A percentile compares a stretch with the other conserved stretches of the same genome.
Evolutionary conservation across 345 rosid genomes (phyloP).

Genomic region (Lepidium didymum): DNA sequence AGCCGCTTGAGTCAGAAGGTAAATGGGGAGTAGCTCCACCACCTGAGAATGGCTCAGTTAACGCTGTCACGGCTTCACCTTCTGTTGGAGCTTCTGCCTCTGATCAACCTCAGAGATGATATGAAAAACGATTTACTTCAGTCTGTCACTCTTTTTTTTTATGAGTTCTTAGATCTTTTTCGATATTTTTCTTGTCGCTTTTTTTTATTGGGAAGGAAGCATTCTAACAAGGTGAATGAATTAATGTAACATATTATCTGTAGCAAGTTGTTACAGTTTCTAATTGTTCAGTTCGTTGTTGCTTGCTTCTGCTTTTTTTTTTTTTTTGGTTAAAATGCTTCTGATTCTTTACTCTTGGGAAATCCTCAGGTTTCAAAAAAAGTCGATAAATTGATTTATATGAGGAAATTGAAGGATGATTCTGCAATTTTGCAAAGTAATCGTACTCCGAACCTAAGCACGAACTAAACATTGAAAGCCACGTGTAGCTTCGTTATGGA

Average conservation of each 20-base stretch:
- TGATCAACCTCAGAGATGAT: constrained; percentile 80
- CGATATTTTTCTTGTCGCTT: too few relatives aligned
- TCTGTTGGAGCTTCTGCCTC: constrained; percentile 70
- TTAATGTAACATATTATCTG: constrained; percentile 19
- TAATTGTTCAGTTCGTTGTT: not conserved
- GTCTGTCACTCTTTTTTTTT: not conserved
- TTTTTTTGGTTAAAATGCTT: too few relatives aligned
- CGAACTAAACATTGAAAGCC: not conserved
- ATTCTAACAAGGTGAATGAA: constrained; percentile 10
- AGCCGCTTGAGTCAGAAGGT: constrained; percentile 91
- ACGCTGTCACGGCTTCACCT: constrained; percentile 51
- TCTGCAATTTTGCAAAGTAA: not conserved
- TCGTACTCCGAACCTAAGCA: not conserved
- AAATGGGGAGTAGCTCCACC: constrained; percentile 96
- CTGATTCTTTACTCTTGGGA: not conserved
- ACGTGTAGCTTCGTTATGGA: not conserved
- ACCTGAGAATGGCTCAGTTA: constrained; percentile 76
- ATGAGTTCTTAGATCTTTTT: constrained; percentile 3
- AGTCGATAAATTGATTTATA: too few relatives aligned
- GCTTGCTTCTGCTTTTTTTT: too few relatives aligned
- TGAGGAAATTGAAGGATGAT: not conserved
- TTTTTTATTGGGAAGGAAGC: constrained; percentile 12
- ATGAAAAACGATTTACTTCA: constrained; percentile 2
- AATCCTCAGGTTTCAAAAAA: not conserved
- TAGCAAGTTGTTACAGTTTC: constrained; percentile 1